Evolutionary conservation across 495 filamentous ascomycete species (phyloP).

Genomic region (Penicillium atrosanguineum): DNA sequence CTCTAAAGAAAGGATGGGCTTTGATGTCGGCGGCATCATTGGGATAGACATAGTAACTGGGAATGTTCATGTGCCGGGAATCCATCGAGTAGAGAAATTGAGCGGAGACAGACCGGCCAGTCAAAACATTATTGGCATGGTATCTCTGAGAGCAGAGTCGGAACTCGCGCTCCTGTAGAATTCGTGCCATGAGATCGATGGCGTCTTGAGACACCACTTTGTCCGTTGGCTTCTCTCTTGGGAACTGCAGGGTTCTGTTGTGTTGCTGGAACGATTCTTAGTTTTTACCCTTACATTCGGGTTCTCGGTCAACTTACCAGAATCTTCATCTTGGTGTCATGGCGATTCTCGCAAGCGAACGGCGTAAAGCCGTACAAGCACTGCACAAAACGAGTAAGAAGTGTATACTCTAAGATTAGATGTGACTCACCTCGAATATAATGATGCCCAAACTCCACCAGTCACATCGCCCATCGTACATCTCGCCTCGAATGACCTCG

Average conservation of each 20-base stretch:
- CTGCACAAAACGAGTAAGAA: conserved; percentile 28
- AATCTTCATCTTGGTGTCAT: conserved; percentile 78
- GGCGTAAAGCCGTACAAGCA: conserved; percentile 90
- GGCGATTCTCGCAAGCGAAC: conserved; percentile 77
- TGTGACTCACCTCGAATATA: conserved; percentile 66
- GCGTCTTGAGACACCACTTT: conserved; percentile 57
- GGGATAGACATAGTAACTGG: conserved; percentile 67
- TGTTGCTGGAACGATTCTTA: conserved; percentile 38
- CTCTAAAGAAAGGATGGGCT: conserved; percentile 68
- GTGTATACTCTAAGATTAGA: not conserved
- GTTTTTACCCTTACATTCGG: not conserved
- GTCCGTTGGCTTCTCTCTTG: conserved; percentile 49
- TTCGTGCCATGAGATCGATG: conserved; percentile 69
- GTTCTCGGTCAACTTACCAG: conserved; percentile 44
- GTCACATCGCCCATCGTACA: conserved; percentile 90
- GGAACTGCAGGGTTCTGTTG: conserved; percentile 58
- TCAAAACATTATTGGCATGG: conserved; percentile 55
- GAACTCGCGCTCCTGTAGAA: conserved; percentile 73
- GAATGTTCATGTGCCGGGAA: conserved; percentile 29
- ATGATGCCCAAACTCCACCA: conserved; percentile 97
- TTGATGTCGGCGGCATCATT: conserved; percentile 79
- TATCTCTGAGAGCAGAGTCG: conserved; percentile 76
- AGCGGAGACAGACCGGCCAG: conserved; percentile 30
- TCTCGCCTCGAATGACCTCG: conserved; percentile 78
- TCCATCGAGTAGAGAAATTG: conserved; percentile 34